Evolutionary conservation across 331 rosid species (phyloP).

Genomic region (Spiraea crenata): DNA sequence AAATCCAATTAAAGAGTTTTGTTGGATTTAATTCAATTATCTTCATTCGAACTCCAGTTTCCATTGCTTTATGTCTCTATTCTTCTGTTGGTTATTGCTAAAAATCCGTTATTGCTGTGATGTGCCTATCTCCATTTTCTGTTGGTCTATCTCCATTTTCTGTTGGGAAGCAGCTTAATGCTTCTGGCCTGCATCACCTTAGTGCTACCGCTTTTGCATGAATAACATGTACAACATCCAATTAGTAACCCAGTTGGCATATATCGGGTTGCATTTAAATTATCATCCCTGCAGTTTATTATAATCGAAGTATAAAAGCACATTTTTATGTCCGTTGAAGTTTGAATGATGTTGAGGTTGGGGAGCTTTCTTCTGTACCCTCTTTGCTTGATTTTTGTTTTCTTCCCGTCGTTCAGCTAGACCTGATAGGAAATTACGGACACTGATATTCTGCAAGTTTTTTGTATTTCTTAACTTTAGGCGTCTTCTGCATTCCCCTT

Average conservation of each 20-base stretch:
- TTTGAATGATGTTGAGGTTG: neutral
- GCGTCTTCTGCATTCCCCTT: neutral
- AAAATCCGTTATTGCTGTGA: too few species aligned
- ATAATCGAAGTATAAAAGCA: neutral
- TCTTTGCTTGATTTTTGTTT: neutral
- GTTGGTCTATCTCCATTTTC: too few species aligned
- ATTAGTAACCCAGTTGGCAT: neutral
- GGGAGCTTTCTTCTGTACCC: neutral
- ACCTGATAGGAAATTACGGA: neutral
- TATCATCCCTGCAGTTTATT: neutral
- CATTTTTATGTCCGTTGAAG: neutral
- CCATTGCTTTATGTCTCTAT: too few species aligned
- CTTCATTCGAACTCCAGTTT: too few species aligned
- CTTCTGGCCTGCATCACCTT: too few species aligned
- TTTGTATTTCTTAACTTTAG: neutral
- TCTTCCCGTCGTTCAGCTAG: neutral
- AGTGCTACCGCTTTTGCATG: neutral
- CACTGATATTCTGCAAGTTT: neutral
- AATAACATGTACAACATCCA: neutral
- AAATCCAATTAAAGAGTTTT: too few species aligned
- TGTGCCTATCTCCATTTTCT: too few species aligned
- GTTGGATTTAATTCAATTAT: too few species aligned
- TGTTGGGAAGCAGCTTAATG: too few species aligned
- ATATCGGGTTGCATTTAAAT: neutral
- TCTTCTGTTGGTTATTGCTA: too few species aligned